phyloP scores from a whole-genome alignment of 148 eudicot genomes.

The Chenopodium berlandieri region DNA sequence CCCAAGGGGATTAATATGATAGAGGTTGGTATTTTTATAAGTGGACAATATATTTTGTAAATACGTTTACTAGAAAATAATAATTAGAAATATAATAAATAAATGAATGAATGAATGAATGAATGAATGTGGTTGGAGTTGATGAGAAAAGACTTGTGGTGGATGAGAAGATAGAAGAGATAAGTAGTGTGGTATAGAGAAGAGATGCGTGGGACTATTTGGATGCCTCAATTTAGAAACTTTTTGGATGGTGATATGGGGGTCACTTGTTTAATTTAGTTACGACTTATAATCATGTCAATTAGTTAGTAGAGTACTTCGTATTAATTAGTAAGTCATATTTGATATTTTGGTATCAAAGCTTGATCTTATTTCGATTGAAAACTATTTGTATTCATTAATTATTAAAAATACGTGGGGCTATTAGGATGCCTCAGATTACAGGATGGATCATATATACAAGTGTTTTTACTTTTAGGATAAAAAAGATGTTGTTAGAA shows the following conservation, averaged over 20 bases:
- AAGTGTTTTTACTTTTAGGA: no score
- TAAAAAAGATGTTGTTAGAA: no score
- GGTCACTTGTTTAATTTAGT: conserved; percentile 19
- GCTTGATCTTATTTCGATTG: no score
- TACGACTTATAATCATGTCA: conserved; percentile 1
- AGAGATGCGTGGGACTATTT: conserved; percentile 38
- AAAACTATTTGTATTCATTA: no score
- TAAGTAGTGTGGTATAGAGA: conserved; percentile 28
- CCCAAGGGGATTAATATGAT: not conserved
- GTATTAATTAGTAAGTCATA: no score
- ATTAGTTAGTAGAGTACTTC: no score
- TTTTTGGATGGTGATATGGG: not conserved
- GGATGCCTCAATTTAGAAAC: not conserved
- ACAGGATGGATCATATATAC: no score
- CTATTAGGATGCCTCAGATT: no score
- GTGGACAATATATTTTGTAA: not conserved
- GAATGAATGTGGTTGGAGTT: conserved; percentile 15
- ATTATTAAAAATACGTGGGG: no score
- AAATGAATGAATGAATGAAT: not conserved
- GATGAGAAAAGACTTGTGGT: conserved; percentile 3
- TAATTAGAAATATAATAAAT: not conserved
- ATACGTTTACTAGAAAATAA: not conserved
- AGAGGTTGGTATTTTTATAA: not conserved
- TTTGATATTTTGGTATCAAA: no score
- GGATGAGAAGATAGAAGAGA: not conserved